A percentile compares a stretch with the other conserved stretches of the same genome.
These are phyloP conservation scores for Hyaloscypha variabilis DNA, from an alignment of 495 filamentous ascomycete species.

Conservation along the genomic window DNA sequence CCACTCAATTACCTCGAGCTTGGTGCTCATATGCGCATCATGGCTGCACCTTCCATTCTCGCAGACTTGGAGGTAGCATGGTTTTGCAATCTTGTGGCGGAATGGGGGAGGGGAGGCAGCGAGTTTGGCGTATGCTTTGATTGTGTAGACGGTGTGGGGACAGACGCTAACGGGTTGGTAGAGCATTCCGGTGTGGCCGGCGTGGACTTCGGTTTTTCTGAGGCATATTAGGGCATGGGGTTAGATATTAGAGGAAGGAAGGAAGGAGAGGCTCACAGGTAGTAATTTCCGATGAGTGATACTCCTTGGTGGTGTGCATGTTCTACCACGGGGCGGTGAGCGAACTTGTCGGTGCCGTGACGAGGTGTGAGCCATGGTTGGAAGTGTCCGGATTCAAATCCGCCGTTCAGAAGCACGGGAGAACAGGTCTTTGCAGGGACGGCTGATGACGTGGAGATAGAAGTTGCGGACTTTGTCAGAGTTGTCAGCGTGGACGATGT, in stretches of 20 bases:
- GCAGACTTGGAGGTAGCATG: background rate
- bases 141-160: background rate
- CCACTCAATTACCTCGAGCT: background rate
- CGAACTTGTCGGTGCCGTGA: too few species aligned
- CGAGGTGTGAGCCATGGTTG: too few species aligned
- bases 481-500: too few species aligned
- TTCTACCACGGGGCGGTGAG: too few species aligned
- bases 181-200: background rate
- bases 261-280: background rate
- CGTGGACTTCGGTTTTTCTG: background rate
- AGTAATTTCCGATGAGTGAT: background rate
- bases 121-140: background rate
- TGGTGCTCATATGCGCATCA: background rate
- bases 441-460: too few species aligned
- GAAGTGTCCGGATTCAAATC: too few species aligned
- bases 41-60: background rate
- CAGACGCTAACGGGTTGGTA: background rate
- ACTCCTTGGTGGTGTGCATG: background rate
- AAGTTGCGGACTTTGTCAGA: too few species aligned
- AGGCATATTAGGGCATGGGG: background rate
- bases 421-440: too few species aligned
- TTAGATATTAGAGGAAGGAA: background rate
- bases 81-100: background rate
- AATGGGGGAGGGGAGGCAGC: background rate
- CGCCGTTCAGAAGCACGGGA: too few species aligned